phyloP scores from a whole-genome alignment of 495 filamentous ascomycete genomes.

The Aspergillus wentii region DNA sequence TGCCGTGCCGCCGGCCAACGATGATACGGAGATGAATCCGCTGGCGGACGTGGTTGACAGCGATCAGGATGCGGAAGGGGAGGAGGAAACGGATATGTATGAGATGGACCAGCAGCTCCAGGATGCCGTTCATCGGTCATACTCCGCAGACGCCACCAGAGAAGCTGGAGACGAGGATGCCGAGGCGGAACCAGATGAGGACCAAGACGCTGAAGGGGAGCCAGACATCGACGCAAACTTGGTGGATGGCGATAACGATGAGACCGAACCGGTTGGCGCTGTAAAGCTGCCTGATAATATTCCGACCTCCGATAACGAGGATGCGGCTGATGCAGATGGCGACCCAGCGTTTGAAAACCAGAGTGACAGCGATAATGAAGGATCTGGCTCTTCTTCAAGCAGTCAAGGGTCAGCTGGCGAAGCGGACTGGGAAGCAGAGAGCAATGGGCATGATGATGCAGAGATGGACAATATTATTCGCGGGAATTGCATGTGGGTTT shows the following conservation, averaged over 20 bases:
- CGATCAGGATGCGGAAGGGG: conserved; percentile 51
- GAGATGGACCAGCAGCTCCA: conserved; percentile 42
- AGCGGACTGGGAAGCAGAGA: conserved; percentile 61
- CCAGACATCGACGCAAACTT: conserved; percentile 12
- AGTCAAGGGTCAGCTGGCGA: conserved; percentile 66
- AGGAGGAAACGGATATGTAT: conserved; percentile 44
- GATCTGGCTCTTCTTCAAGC: conserved; percentile 50
- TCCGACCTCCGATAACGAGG: conserved; percentile 37
- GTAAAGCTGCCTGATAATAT: conserved; percentile 64
- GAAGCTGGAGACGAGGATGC: conserved; percentile 37
- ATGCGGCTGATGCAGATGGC: conserved; percentile 37
- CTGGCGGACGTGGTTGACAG: conserved; percentile 36
- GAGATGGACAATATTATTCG: conserved; percentile 60
- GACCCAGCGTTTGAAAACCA: conserved; percentile 38
- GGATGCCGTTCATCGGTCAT: conserved; percentile 51
- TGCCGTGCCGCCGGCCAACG: conserved; percentile 38
- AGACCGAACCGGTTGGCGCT: conserved; percentile 64
- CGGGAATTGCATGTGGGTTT: conserved; percentile 63
- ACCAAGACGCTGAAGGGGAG: conserved; percentile 28
- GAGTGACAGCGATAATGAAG: conserved; percentile 39
- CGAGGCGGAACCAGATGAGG: conserved; percentile 22
- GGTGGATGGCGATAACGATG: conserved; percentile 41
- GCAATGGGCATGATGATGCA: conserved; percentile 57
- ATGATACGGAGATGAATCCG: conserved; percentile 32
- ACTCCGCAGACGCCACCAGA: conserved; percentile 44